These are phyloP conservation scores for Sporothrix brunneoviolacea DNA, from an alignment of 2,329 filamentous ascomycete species.

Conservation along the genomic window DNA sequence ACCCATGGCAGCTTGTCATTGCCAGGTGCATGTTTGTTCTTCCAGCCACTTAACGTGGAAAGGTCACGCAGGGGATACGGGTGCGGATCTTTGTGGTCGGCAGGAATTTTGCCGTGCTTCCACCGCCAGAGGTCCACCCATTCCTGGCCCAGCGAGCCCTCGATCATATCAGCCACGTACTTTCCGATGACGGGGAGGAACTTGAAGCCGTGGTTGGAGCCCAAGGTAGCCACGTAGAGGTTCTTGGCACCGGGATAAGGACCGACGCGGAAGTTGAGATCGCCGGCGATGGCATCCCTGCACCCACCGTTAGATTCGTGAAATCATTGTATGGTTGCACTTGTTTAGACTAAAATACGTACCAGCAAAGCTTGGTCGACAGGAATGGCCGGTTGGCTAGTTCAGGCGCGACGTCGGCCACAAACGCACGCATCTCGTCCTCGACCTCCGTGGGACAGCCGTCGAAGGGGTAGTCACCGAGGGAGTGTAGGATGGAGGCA, in stretches of 20 bases:
- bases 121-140: constrained; percentile 40
- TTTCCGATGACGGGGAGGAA: constrained; percentile 59
- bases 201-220: constrained; percentile 63
- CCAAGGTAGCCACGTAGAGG: constrained; percentile 56
- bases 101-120: constrained; percentile 19
- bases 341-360: no score
- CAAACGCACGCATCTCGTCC: constrained; percentile 42
- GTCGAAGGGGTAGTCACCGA: constrained; percentile 24
- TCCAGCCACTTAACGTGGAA: constrained; percentile 19
- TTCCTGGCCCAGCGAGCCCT: constrained; percentile 30
- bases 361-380: constrained; percentile 53
- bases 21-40: constrained; percentile 15
- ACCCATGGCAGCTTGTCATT: constrained; percentile 20
- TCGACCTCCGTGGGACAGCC: constrained; percentile 44
- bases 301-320: no score
- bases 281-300: constrained; percentile 61
- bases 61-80: constrained; percentile 19
- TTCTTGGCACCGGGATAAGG: constrained; percentile 45
- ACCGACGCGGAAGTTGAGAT: constrained; percentile 56
- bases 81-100: constrained; percentile 19
- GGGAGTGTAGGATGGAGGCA: constrained; percentile 18
- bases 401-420: constrained; percentile 43
- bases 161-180: constrained; percentile 53
- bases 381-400: constrained; percentile 43
- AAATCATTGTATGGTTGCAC: no score